Conservation (phyloP, 805 yeast species). For the Saccharomycodes ludwigii region DNA sequence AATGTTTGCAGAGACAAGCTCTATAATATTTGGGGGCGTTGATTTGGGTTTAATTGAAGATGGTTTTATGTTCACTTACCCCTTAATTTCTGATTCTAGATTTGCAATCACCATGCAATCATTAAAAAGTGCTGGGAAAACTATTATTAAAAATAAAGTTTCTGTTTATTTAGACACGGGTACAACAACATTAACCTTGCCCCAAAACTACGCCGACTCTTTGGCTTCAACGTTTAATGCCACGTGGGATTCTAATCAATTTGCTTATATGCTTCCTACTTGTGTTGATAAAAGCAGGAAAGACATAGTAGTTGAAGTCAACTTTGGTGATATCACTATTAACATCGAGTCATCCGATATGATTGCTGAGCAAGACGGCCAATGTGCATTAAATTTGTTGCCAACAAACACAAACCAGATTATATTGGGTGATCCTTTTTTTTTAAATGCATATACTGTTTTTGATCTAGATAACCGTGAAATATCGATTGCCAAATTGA, state of each 20-base stretch:
- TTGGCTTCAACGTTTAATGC: slow-evolving; percentile 23
- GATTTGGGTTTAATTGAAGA: slow-evolving; percentile 41
- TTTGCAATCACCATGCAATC: slow-evolving; percentile 36
- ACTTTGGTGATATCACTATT: not conserved
- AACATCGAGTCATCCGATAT: not conserved
- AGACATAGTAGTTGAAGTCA: too few species aligned
- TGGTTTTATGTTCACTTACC: slow-evolving; percentile 34
- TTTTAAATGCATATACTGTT: slow-evolving; percentile 12
- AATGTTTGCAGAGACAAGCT: slow-evolving; percentile 31
- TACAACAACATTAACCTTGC: slow-evolving; percentile 38
- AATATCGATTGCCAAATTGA: slow-evolving; percentile 15
- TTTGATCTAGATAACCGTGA: slow-evolving; percentile 16
- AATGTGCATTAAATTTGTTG: slow-evolving; percentile 9
- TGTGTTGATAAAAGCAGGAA: too few species aligned
- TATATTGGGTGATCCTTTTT: slow-evolving; percentile 13
- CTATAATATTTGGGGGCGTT: slow-evolving; percentile 50
- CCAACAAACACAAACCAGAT: slow-evolving; percentile 5
- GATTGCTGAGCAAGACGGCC: not conserved
- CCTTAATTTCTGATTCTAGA: slow-evolving; percentile 36
- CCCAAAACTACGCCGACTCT: slow-evolving; percentile 21
- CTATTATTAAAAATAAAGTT: slow-evolving; percentile 9
- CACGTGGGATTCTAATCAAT: too few species aligned
- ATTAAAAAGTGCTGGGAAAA: slow-evolving; percentile 18
- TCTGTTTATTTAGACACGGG: slow-evolving; percentile 46
- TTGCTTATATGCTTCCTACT: too few species aligned